Evolutionary conservation across 164 flowering plant genomes (phyloP).

Genomic region (Vitis cinerea): DNA sequence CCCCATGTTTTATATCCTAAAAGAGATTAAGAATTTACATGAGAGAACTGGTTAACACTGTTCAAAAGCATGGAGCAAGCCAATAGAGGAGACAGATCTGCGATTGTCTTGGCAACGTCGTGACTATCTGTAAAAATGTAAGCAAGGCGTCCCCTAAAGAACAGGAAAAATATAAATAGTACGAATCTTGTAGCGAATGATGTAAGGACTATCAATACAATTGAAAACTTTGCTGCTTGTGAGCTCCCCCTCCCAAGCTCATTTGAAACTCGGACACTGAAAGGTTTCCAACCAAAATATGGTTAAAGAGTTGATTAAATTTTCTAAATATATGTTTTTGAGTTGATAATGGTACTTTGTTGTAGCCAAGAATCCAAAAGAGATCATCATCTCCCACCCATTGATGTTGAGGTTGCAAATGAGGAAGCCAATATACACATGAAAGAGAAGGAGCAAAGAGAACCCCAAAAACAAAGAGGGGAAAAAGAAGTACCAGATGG

Average conservation of each 20-base stretch:
- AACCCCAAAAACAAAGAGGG: too few relatives aligned
- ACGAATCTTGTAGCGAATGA: slow-evolving; percentile 29
- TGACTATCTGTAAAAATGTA: slow-evolving; percentile 28
- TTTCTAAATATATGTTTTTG: not conserved
- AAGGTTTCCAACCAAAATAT: not conserved
- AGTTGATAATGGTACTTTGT: slow-evolving; percentile 23
- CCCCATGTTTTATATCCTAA: not conserved
- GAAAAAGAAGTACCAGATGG: slow-evolving; percentile 46
- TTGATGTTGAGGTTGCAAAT: slow-evolving; percentile 51
- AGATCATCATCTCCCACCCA: slow-evolving; percentile 70
- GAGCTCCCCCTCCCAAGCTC: slow-evolving; percentile 44
- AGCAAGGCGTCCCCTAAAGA: slow-evolving; percentile 17
- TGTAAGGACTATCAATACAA: slow-evolving; percentile 17
- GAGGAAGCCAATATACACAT: not conserved
- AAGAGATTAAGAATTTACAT: slow-evolving; percentile 5
- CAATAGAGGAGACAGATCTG: not conserved
- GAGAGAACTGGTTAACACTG: slow-evolving; percentile 45
- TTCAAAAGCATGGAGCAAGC: slow-evolving; percentile 35
- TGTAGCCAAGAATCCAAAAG: slow-evolving; percentile 43
- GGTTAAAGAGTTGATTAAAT: not conserved
- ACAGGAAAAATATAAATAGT: slow-evolving; percentile 25
- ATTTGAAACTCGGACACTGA: slow-evolving; percentile 45
- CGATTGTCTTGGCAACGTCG: slow-evolving; percentile 29
- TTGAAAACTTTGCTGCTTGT: slow-evolving; percentile 36
- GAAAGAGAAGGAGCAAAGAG: not conserved